Evolutionary conservation across 2,329 filamentous ascomycete genomes (phyloP).

Genomic region (Aspergillus arachidicola): DNA sequence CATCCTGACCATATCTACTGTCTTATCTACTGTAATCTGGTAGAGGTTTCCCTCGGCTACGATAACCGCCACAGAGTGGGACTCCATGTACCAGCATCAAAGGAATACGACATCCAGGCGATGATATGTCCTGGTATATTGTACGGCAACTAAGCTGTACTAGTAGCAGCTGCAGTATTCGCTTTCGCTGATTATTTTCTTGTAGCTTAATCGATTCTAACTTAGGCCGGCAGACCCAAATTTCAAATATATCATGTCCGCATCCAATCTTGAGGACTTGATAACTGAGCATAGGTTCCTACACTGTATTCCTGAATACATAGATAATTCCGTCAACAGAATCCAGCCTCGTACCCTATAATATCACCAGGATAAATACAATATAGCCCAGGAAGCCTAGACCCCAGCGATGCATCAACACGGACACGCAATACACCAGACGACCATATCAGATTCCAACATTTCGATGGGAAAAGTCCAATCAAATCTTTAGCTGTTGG

Average conservation of each 20-base stretch:
- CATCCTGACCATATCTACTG: neutral
- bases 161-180: neutral
- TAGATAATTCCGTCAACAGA: neutral
- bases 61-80: conserved; percentile 14
- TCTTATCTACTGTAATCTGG: neutral
- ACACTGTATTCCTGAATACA: no score
- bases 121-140: neutral
- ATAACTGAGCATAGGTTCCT: neutral
- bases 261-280: neutral
- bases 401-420: conserved; percentile 11
- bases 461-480: neutral
- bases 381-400: neutral
- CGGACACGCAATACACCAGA: conserved; percentile 5
- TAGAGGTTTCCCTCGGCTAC: neutral
- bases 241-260: neutral
- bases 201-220: neutral
- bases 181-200: neutral
- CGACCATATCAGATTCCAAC: neutral
- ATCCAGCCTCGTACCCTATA: neutral
- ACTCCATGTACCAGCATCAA: conserved; percentile 1
- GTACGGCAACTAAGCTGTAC: neutral
- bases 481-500: neutral
- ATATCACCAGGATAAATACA: neutral
- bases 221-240: neutral
- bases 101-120: neutral